Base-by-base conservation (phyloP, 2,329 filamentous ascomycete genomes). In the Penicillium sp. region DNA sequence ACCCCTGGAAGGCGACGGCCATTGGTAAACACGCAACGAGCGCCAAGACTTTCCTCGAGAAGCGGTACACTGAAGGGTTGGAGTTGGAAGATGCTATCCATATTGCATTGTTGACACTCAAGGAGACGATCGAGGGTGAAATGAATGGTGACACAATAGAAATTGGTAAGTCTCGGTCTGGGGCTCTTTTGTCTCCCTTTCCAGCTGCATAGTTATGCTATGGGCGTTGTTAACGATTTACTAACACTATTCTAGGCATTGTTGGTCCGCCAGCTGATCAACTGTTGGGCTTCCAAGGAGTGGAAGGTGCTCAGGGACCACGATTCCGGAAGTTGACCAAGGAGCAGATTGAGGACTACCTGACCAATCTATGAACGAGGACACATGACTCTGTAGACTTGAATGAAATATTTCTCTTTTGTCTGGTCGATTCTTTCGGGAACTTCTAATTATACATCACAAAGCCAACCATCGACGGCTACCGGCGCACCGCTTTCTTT, bases 71-170 rank as follows among this genome's bases (percentile, higher is more conserved):
- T 4, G 93, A 99, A 70, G 91, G 91, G 34, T 76, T 99, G 67
- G 93, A 99, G 80, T 78, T 99, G 56, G 93, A 99, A 75, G 93
- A 99, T 73, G 93, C 93, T 9, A 93, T 99, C 61, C 93, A 99
- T 74, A 99, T 99, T 77, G 93, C 93, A 53, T 81, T 99, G 47
- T 78, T 99, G 70, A 99, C 93, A 22, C 77, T 99, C 69, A 99
- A 99, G 80, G 93, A 99, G 80, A 96, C 93, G 50, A 99, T 99
- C 68, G 92, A 97, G 77, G 93, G 93, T 50, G 93, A 97, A 77
- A 97, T 97, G 92, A 97, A 92, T 62, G 92, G 92, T 55, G 91
- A 97, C 71, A 96, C 92, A 28, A 95, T 99, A 58, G 93, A 99
- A 76, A 96, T 99, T 72, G 92, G 89, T 90, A 75, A 71, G 84